Percentiles rank a stretch among this genome's conserved stretches.
These are phyloP conservation scores for Abelmoschus esculentus DNA, from an alignment of 345 rosid species.

Conservation along the genomic window DNA sequence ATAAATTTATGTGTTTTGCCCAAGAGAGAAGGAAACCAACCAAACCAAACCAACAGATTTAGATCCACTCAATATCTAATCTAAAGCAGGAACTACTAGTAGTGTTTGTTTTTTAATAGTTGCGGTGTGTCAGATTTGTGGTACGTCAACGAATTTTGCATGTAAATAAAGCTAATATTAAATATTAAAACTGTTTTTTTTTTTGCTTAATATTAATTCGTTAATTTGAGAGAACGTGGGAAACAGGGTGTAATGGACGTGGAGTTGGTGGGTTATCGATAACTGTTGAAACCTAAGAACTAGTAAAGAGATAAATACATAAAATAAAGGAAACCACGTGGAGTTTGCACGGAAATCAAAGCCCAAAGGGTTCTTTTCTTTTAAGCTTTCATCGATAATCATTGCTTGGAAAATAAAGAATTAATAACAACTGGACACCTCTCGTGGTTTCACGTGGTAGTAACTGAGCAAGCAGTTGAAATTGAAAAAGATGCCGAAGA, in stretches of 20 bases:
- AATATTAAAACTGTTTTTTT: not conserved
- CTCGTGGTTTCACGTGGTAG: conserved; percentile 38
- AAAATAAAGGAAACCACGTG: conserved; percentile 9
- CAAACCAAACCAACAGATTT: not conserved
- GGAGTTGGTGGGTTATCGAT: conserved; percentile 8
- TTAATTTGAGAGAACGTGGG: conserved; percentile 9
- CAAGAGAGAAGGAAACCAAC: not conserved
- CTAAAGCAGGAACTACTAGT: not conserved
- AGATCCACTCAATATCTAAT: conserved; percentile 6
- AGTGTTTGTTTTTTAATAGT: not conserved
- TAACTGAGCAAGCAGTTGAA: conserved; percentile 3
- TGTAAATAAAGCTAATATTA: not conserved
- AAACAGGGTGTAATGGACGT: conserved; percentile 8
- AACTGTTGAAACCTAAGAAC: conserved; percentile 12
- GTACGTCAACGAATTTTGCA: not conserved
- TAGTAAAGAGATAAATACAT: not conserved
- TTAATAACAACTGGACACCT: not conserved
- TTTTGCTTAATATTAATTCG: not conserved
- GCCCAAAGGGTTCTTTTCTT: conserved; percentile 11
- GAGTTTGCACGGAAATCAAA: conserved; percentile 21
- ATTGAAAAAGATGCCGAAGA: conserved; percentile 13
- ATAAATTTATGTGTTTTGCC: not conserved
- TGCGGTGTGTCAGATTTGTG: conserved; percentile 8
- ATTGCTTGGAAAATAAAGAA: not conserved
- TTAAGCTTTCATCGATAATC: not conserved